Evolutionary conservation across 805 yeast genomes (phyloP).

Genomic region (Yueomyces sp.): DNA sequence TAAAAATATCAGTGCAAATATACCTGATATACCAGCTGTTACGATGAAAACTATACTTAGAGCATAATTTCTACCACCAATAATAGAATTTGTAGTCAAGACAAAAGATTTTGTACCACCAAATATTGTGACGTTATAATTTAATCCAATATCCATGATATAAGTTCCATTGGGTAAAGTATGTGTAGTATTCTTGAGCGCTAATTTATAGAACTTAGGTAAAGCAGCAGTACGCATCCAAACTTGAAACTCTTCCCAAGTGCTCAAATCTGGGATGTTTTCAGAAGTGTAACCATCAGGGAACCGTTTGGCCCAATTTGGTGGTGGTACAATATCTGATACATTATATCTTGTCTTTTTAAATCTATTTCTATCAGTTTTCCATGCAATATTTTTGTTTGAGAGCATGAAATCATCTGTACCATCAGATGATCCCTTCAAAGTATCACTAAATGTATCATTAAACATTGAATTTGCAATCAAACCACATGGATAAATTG

Average conservation of each 20-base stretch:
- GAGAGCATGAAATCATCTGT: slow-evolving; percentile 29
- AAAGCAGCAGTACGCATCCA: slow-evolving; percentile 93
- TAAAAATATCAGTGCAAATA: slow-evolving; percentile 64
- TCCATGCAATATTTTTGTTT: slow-evolving; percentile 55
- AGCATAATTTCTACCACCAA: slow-evolving; percentile 81
- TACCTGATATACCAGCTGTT: slow-evolving; percentile 64
- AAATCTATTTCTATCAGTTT: slow-evolving; percentile 48
- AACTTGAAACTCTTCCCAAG: slow-evolving; percentile 62
- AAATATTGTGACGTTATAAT: slow-evolving; percentile 70
- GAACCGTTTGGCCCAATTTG: slow-evolving; percentile 59
- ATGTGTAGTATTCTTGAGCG: slow-evolving; percentile 53
- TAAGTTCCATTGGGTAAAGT: slow-evolving; percentile 55
- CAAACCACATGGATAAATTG: slow-evolving; percentile 68
- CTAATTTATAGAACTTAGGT: slow-evolving; percentile 77
- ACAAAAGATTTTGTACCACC: slow-evolving; percentile 86
- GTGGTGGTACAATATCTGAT: slow-evolving; percentile 64
- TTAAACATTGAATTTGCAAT: slow-evolving; percentile 73
- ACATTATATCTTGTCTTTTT: slow-evolving; percentile 50
- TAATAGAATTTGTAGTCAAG: slow-evolving; percentile 63
- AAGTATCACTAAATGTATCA: slow-evolving; percentile 52
- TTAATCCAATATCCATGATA: slow-evolving; percentile 49
- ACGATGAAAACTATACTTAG: slow-evolving; percentile 76
- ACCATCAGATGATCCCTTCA: slow-evolving; percentile 21
- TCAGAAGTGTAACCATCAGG: slow-evolving; percentile 64
- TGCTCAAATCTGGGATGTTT: slow-evolving; percentile 54